Base-by-base conservation (phyloP, 1,284 basidiomycete species). In the Trichosporon asahii region DNA sequence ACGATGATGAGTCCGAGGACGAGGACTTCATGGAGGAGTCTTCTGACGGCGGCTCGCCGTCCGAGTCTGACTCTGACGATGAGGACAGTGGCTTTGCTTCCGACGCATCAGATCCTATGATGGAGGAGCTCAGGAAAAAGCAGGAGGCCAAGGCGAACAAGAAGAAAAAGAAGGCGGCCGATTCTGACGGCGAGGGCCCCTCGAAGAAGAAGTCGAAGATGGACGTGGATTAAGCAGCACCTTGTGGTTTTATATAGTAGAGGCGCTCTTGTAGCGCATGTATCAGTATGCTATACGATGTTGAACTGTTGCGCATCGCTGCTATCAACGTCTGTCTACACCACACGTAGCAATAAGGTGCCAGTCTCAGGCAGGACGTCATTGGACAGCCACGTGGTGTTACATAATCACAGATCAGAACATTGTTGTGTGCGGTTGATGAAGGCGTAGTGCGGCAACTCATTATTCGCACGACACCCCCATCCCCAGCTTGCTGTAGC, bases 1-100 rank as follows among this genome's bases (percentile, higher is more conserved):
- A 92, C 61, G 92, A 93, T 25, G 90, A 91, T 66, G 92, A 93
- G 79, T 90, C 92, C 75, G 86, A 87, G 82, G 90, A 91, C 78
- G 95, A 95, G 80, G 95, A 97, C 85, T 98, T 98, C 87, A 84
- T 90, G 74, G 94, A 90, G 3, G 91, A 90, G 27, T 90, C 86
- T 0, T 92, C 91, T 0, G 94, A 96, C 78, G 87, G 86, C 66
- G 94, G 94, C 25, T 95, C 93, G 3, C 93, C 93, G 0, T 90
- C 88, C 33, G 90, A 90, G 31, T 88, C 86, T 49, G 92, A 91
- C 70, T 89, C 89, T 0, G 89, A 89, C 35, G 86, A 86, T 5
- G 91, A 88, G 11, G 79, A 73, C 23, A 64, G 64, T n/a, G 73
- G 69, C 15, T 67, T 67, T 14, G 91, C 88, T 11, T 85, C 88